A percentile compares a stretch with the other conserved stretches of the same genome.
These are phyloP conservation scores for Arthroderma sp. DNA, from an alignment of 2,329 filamentous ascomycete species.

Conservation along the genomic window DNA sequence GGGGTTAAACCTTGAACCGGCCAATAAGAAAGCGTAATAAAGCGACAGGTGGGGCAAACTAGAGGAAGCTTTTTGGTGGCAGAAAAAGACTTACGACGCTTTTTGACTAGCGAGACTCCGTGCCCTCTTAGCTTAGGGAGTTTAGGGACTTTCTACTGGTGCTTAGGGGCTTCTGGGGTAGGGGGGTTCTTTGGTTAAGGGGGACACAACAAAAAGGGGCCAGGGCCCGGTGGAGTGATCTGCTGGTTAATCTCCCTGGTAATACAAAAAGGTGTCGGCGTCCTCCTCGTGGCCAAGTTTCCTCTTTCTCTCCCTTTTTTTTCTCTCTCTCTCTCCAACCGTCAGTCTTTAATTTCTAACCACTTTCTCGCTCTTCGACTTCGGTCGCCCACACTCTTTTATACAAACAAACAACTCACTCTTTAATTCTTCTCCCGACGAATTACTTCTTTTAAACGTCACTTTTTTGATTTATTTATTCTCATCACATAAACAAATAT, in stretches of 20 bases:
- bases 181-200: too few relatives aligned
- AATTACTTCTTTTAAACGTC: constrained; percentile 19
- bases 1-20: too few relatives aligned
- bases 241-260: constrained; percentile 12
- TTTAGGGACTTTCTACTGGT: too few relatives aligned
- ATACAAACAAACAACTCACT: constrained; percentile 19
- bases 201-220: neutral
- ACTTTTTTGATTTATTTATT: constrained; percentile 14
- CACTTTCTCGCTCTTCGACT: constrained; percentile 26
- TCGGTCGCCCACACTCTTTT: constrained; percentile 33
- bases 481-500: constrained; percentile 7
- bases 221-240: constrained; percentile 5
- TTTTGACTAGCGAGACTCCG: too few relatives aligned
- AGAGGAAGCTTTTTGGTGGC: too few relatives aligned
- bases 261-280: constrained; percentile 10
- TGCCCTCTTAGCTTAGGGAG: too few relatives aligned
- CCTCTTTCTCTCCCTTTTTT: constrained; percentile 15
- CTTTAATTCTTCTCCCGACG: constrained; percentile 16
- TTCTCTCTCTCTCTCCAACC: constrained; percentile 16
- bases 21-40: too few relatives aligned
- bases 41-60: too few relatives aligned
- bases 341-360: constrained; percentile 19
- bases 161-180: neutral
- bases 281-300: constrained; percentile 7
- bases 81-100: too few relatives aligned